Conservation (phyloP, 495 filamentous ascomycete genomes). For the Friedmanniomyces endolithicus region DNA sequence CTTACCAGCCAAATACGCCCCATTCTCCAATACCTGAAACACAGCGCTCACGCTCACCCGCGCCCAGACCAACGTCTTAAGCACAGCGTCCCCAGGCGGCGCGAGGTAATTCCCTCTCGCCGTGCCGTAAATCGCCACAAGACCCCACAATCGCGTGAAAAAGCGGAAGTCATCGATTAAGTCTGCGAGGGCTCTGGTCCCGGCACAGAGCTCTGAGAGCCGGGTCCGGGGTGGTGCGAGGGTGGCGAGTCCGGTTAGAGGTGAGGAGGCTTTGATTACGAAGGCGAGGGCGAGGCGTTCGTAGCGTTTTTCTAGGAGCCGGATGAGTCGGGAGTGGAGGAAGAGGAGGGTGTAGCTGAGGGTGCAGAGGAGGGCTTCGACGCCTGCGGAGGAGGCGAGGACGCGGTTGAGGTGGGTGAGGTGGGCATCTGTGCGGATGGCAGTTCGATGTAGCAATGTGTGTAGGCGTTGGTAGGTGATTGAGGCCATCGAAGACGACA, state of each 20-base stretch:
- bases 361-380: slow-evolving; percentile 23
- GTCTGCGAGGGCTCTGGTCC: slow-evolving; percentile 36
- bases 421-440: slow-evolving; percentile 12
- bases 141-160: slow-evolving; percentile 65
- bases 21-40: slow-evolving; percentile 77
- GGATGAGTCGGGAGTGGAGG: slow-evolving; percentile 15
- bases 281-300: slow-evolving; percentile 11
- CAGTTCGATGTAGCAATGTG: background rate
- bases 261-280: slow-evolving; percentile 14
- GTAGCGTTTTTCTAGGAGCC: slow-evolving; percentile 14
- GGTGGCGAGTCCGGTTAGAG: slow-evolving; percentile 31
- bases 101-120: slow-evolving; percentile 24
- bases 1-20: slow-evolving; percentile 60
- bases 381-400: slow-evolving; percentile 20
- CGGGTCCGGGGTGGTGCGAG: slow-evolving; percentile 32
- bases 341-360: slow-evolving; percentile 23
- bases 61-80: slow-evolving; percentile 45
- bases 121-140: slow-evolving; percentile 69
- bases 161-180: slow-evolving; percentile 54
- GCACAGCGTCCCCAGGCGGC: slow-evolving; percentile 28
- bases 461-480: background rate
- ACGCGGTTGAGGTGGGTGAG: slow-evolving; percentile 23
- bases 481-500: background rate
- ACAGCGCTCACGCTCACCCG: slow-evolving; percentile 54
- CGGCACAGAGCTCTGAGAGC: slow-evolving; percentile 3